A percentile compares a stretch with the other conserved stretches of the same genome.
Evolutionary conservation across 495 filamentous ascomycete species (phyloP).

Genomic region (Hypoxylon fuscum): DNA sequence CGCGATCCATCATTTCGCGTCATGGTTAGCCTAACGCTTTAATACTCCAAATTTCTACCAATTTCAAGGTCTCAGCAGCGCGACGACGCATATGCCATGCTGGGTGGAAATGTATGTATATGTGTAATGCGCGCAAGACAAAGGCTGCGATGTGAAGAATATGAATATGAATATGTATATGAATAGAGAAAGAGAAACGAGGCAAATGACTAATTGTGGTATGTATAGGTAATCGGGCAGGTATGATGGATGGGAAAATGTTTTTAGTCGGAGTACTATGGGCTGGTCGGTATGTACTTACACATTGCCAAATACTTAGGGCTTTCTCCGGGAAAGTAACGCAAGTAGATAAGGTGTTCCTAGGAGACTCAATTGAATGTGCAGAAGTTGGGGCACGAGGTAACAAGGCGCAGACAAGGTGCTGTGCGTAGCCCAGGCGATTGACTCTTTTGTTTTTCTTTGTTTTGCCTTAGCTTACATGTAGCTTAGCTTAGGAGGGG

Average conservation of each 20-base stretch:
- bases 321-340: slow-evolving; percentile 16
- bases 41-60: no score
- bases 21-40: slow-evolving; percentile 38
- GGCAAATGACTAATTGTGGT: no score
- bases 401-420: slow-evolving; percentile 33
- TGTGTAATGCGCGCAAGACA: slow-evolving; percentile 9
- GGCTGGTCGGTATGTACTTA: slow-evolving; percentile 32
- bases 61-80: no score
- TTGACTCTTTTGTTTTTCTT: slow-evolving; percentile 23
- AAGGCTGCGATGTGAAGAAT: slow-evolving; percentile 5
- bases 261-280: slow-evolving; percentile 6
- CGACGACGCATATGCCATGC: slow-evolving; percentile 22
- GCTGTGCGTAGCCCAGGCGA: not conserved
- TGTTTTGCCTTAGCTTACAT: no score
- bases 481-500: no score
- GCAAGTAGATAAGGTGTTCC: not conserved
- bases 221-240: slow-evolving; percentile 21
- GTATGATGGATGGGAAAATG: not conserved
- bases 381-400: slow-evolving; percentile 19
- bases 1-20: slow-evolving; percentile 38
- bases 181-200: slow-evolving; percentile 9
- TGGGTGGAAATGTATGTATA: slow-evolving; percentile 10
- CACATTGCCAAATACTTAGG: slow-evolving; percentile 29
- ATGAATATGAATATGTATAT: no score
- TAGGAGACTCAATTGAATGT: slow-evolving; percentile 9